These are phyloP conservation scores for Pseudozyma sp. DNA, from an alignment of 1,284 basidiomycete genomes.

Conservation along the genomic window DNA sequence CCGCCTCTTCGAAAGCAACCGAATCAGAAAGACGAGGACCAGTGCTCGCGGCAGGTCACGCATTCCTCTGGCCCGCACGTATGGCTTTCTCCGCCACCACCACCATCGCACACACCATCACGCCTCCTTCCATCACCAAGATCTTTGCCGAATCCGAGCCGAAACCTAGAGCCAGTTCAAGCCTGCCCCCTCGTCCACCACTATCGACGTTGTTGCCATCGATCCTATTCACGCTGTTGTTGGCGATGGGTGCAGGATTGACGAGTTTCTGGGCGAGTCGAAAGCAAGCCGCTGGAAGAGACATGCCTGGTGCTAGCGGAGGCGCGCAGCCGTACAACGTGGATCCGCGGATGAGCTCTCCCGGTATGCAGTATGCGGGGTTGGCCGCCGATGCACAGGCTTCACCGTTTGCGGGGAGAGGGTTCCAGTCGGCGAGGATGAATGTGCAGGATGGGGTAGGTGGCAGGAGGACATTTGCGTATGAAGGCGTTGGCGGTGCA, in stretches of 20 bases:
- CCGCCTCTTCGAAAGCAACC: neutral
- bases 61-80: conserved; percentile 30
- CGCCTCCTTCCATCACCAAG: conserved; percentile 16
- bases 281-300: conserved; percentile 15
- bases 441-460: neutral
- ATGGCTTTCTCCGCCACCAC: conserved; percentile 29
- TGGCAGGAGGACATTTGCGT: neutral
- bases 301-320: conserved; percentile 7
- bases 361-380: too few relatives aligned
- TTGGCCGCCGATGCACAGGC: too few relatives aligned
- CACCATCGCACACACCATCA: conserved; percentile 19
- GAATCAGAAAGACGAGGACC: conserved; percentile 3
- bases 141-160: conserved; percentile 10
- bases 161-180: conserved; percentile 12
- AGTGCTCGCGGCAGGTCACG: conserved; percentile 12
- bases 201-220: conserved; percentile 55
- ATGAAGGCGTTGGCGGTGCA: neutral
- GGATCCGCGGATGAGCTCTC: neutral
- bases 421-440: neutral
- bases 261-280: conserved; percentile 42
- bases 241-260: conserved; percentile 56
- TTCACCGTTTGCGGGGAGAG: conserved; percentile 7
- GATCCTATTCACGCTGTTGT: conserved; percentile 57
- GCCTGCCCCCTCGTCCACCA: conserved; percentile 57
- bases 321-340: neutral